Conservation (phyloP, 495 filamentous ascomycete genomes). For the Lophiostoma macrostomum region DNA sequence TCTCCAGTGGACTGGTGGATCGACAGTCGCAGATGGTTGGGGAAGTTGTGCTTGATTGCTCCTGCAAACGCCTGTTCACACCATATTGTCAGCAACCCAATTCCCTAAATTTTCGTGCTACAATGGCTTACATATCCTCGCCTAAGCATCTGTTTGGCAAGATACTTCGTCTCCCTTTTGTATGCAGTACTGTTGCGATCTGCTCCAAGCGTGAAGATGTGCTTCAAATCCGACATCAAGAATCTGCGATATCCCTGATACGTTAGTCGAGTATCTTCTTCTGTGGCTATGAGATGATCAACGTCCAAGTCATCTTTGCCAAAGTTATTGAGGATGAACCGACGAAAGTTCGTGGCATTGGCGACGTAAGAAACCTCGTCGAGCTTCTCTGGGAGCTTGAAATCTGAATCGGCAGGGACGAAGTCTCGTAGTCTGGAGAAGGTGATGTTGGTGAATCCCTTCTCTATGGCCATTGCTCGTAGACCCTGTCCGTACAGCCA, state of each 20-base stretch:
- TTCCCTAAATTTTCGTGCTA: background rate
- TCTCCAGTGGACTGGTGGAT: constrained; percentile 4
- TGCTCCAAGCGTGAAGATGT: background rate
- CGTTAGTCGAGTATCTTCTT: background rate
- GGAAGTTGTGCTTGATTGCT: constrained; percentile 1
- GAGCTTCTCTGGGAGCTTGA: background rate
- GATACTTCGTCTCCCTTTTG: constrained; percentile 3
- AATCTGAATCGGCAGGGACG: background rate
- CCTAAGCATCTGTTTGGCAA: background rate
- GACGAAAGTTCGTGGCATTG: constrained; percentile 3
- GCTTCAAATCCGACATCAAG: background rate
- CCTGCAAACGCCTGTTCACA: constrained; percentile 3
- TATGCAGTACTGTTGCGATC: background rate
- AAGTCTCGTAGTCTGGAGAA: constrained; percentile 3
- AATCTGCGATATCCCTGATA: constrained; percentile 2
- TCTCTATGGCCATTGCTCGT: constrained; percentile 42
- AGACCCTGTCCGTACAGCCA: constrained; percentile 46
- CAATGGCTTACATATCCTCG: background rate
- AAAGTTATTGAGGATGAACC: background rate
- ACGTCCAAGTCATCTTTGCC: background rate
- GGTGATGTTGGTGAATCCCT: constrained; percentile 37
- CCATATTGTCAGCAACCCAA: background rate
- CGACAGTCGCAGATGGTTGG: constrained; percentile 5
- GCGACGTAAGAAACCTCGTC: background rate
- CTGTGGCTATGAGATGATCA: background rate